phyloP scores from a whole-genome alignment of 2,329 filamentous ascomycete genomes.

The Conoideocrella luteorostrata region DNA sequence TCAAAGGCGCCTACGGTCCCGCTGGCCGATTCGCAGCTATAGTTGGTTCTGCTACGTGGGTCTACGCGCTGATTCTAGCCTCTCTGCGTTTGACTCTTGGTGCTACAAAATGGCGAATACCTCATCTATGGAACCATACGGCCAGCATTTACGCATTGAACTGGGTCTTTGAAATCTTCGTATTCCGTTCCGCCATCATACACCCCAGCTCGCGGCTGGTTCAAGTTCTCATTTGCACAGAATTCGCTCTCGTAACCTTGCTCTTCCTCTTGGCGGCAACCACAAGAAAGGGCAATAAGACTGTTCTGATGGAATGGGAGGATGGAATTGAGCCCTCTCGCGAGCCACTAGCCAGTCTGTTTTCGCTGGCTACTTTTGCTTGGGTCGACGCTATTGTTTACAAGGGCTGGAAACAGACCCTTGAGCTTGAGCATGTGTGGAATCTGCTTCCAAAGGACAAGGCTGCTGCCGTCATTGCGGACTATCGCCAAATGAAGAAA shows the following conservation, averaged over 20 bases:
- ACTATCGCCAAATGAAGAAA: conserved; percentile 81
- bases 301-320: conserved; percentile 82
- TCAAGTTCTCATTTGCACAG: conserved; percentile 59
- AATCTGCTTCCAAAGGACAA: conserved; percentile 86
- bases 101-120: conserved; percentile 59
- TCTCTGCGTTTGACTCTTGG: conserved; percentile 63
- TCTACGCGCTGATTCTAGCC: conserved; percentile 70
- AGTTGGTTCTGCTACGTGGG: conserved; percentile 67
- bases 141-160: conserved; percentile 73
- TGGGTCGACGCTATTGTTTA: conserved; percentile 90
- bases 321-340: conserved; percentile 79
- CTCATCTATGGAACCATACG: conserved; percentile 87
- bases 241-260: conserved; percentile 69
- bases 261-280: conserved; percentile 71
- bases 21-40: conserved; percentile 55
- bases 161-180: conserved; percentile 69
- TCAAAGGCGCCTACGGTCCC: conserved; percentile 51
- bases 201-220: conserved; percentile 61
- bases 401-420: conserved; percentile 77
- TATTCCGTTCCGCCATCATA: conserved; percentile 82
- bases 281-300: conserved; percentile 87
- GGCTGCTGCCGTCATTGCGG: conserved; percentile 68
- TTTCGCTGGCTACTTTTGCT: conserved; percentile 79
- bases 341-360: conserved; percentile 80
- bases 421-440: conserved; percentile 85